Evolutionary conservation across 352 stramenopile genomes (phyloP).

Genomic region (Pythium monospermum): DNA sequence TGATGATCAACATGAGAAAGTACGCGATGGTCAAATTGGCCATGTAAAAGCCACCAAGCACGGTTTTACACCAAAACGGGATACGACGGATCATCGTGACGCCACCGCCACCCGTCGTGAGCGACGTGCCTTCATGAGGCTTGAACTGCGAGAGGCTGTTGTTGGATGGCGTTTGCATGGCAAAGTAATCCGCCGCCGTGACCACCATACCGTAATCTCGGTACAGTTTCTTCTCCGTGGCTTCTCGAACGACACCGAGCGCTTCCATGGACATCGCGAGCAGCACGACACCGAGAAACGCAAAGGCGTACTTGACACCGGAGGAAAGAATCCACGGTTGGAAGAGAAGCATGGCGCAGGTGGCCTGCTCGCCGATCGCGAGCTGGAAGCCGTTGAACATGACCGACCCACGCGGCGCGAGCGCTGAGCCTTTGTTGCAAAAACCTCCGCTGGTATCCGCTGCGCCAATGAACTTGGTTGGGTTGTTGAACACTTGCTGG

Average conservation of each 20-base stretch:
- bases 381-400: conserved; percentile 86
- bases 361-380: conserved; percentile 47
- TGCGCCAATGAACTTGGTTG: conserved; percentile 8
- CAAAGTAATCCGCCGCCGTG: conserved; percentile 52
- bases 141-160: conserved; percentile 7
- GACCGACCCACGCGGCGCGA: conserved; percentile 45
- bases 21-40: conserved; percentile 69
- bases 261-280: conserved; percentile 65
- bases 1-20: conserved; percentile 83
- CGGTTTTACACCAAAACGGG: conserved; percentile 55
- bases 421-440: conserved; percentile 39
- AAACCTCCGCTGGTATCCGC: conserved; percentile 30
- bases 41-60: conserved; percentile 73
- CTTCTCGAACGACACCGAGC: conserved; percentile 50
- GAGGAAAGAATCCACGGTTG: conserved; percentile 70
- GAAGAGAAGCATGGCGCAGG: conserved; percentile 75
- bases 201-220: conserved; percentile 47
- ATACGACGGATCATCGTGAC: conserved; percentile 52
- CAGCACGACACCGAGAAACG: conserved; percentile 64
- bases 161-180: conserved; percentile 36
- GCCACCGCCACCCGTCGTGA: background rate
- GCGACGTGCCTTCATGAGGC: conserved; percentile 5
- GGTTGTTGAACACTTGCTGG: no score
- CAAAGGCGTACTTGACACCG: conserved; percentile 66
- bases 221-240: conserved; percentile 41